Evolutionary conservation across 768 basidiomycete genomes (phyloP).

Genomic region (Pleurotus pulmonarius): DNA sequence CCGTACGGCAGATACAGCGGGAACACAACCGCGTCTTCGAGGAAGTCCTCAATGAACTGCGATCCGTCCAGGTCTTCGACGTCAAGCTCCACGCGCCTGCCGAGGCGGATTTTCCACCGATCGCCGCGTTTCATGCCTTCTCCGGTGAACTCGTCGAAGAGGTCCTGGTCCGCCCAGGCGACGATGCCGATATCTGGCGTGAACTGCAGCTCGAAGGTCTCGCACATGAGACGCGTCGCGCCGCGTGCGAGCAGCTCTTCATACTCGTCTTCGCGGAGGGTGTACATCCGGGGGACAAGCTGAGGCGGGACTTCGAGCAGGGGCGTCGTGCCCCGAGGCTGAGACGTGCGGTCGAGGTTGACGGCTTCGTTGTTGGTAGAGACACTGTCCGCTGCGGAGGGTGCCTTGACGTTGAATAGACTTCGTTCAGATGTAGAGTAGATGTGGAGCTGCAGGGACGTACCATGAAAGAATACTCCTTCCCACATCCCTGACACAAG

Average conservation of each 20-base stretch:
- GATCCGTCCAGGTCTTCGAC: constrained; percentile 31
- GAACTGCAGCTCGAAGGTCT: constrained; percentile 29
- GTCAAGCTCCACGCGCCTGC: constrained; percentile 28
- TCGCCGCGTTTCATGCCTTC: constrained; percentile 28
- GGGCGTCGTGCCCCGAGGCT: constrained; percentile 27
- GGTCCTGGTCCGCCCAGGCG: constrained; percentile 26
- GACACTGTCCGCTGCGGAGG: constrained; percentile 6
- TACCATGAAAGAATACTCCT: constrained; percentile 10
- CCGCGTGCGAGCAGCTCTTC: constrained; percentile 25
- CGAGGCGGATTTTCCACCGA: constrained; percentile 36
- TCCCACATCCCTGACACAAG: constrained; percentile 19
- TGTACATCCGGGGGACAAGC: constrained; percentile 5
- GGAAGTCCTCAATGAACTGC: constrained; percentile 25
- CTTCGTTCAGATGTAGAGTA: not conserved
- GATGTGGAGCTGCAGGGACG: not conserved
- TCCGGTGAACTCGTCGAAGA: constrained; percentile 30
- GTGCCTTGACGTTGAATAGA: not conserved
- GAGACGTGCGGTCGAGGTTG: constrained; percentile 19
- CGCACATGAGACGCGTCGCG: constrained; percentile 33
- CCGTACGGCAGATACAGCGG: constrained; percentile 7
- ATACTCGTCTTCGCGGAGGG: constrained; percentile 20
- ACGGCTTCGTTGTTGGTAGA: constrained; percentile 17
- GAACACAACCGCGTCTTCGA: constrained; percentile 29
- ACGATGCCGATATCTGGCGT: constrained; percentile 25
- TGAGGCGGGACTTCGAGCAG: constrained; percentile 14